Evolutionary conservation across 371 early-diverging fungal species (phyloP), one percentile per base, ranked within the genome.

Genomic region (Circinella umbellata): DNA sequence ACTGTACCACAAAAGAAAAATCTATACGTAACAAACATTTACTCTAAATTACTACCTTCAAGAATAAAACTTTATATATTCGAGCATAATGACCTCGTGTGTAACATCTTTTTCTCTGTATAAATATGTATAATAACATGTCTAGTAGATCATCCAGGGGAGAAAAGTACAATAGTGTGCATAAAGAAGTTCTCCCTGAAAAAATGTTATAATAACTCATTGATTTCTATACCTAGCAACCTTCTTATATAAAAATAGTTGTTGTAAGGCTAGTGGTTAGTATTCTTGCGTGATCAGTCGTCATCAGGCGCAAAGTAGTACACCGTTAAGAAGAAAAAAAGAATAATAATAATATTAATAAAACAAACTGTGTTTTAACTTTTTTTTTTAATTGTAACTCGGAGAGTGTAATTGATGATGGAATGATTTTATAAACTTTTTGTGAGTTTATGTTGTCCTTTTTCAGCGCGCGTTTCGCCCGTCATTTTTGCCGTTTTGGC

Each of bases 401-500:
- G 53, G 15, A 15, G 53, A 53, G 15, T 8, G 15, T 53, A 15
- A 53, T 42, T 42, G 42, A 42, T 9, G 42, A 42, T 42, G 42
- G 42, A 27, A 27, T 27, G 27, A 27, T 27, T 27, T 27, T 27
- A 27, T 27, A 27, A 27, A 27, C 27, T 27, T 27, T 51, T 64
- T n/a, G 42, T 49, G 13, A 66, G 18, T 34, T 79, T 84, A 36
- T 84, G 81, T 61, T 89, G 86, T 15, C 93, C 94, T 62, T 87
- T 88, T 70, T 93, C 90, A 46, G 80, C 65, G 10, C 86, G 75
- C 49, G 78, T 76, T 49, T 84, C 87, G 18, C 78, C 85, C 15
- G 90, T 90, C 97, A 98, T 96, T 79, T 95, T 96, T 14, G 97
- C 97, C 0, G 96, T 95, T 47, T 94, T 86, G 1, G 97, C 95